Evolutionary conservation across 345 rosid genomes (phyloP).

Genomic region (Acer campestre): DNA sequence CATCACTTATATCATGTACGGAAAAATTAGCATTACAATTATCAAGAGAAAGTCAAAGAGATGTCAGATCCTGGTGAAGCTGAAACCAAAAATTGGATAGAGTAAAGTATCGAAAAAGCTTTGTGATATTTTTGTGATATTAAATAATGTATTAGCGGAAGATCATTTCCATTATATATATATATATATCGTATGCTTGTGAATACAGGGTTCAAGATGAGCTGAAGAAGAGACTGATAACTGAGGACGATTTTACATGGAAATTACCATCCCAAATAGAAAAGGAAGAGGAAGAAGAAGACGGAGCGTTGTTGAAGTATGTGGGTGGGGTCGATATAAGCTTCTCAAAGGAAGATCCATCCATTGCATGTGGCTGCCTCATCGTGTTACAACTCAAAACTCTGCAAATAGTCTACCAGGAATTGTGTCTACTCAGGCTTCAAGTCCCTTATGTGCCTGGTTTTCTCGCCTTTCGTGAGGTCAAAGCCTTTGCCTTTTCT

Average conservation of each 20-base stretch:
- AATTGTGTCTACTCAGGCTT: slow-evolving; percentile 46
- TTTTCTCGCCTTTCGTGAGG: slow-evolving; percentile 95
- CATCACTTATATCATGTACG: not conserved
- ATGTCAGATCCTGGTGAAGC: not conserved
- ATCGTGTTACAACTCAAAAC: slow-evolving; percentile 65
- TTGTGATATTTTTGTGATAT: not conserved
- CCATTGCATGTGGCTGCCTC: slow-evolving; percentile 70
- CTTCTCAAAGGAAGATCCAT: slow-evolving; percentile 69
- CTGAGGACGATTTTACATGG: slow-evolving; percentile 73
- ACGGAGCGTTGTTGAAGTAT: slow-evolving; percentile 48
- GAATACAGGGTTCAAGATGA: slow-evolving; percentile 54
- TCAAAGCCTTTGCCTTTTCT: not conserved
- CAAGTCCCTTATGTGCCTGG: slow-evolving; percentile 77
- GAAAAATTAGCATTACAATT: not conserved
- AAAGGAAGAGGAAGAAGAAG: slow-evolving; percentile 29
- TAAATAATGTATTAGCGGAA: not conserved
- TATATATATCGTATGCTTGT: not conserved
- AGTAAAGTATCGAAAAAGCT: not conserved
- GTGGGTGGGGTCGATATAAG: slow-evolving; percentile 95
- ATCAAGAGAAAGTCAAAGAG: not conserved
- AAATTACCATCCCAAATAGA: slow-evolving; percentile 26
- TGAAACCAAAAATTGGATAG: not conserved
- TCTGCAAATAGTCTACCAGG: slow-evolving; percentile 53
- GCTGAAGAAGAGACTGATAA: slow-evolving; percentile 61
- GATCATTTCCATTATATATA: not conserved